Percentiles rank a stretch among this genome's conserved stretches.
These are phyloP conservation scores for Trichoderma atroviride DNA, from an alignment of 2,329 filamentous ascomycete species.

Conservation along the genomic window DNA sequence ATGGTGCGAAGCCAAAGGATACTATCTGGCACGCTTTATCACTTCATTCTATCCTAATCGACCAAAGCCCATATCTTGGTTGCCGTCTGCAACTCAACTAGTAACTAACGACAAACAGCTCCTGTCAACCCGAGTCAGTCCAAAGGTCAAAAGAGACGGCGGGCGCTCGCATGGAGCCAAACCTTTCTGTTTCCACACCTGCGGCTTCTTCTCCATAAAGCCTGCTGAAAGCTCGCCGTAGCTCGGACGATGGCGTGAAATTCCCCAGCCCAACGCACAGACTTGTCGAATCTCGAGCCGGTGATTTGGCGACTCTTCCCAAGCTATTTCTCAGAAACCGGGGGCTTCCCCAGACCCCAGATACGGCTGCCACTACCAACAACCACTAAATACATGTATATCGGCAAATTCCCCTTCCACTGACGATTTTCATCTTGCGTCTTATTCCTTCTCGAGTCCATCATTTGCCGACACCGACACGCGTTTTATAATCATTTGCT, in stretches of 20 bases:
- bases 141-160: background rate
- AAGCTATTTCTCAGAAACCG: background rate
- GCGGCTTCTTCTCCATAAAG: background rate
- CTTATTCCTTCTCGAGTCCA: background rate
- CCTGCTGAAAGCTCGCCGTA: background rate
- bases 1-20: background rate
- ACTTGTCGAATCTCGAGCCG: background rate
- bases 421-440: background rate
- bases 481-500: background rate
- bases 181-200: background rate
- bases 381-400: slow-evolving; percentile 12
- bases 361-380: background rate
- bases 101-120: background rate
- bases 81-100: background rate
- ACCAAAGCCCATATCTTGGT: background rate
- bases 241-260: slow-evolving; percentile 1
- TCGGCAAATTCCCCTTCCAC: slow-evolving; percentile 10
- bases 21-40: background rate
- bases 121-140: background rate
- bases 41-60: background rate
- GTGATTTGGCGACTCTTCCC: background rate
- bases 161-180: slow-evolving; percentile 7
- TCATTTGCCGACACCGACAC: slow-evolving; percentile 12
- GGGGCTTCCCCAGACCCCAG: slow-evolving; percentile 1
- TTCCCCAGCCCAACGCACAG: background rate